Conservation (phyloP, 225 moss, liverwort and hornwort genomes). For the Climacium dendroides region DNA sequence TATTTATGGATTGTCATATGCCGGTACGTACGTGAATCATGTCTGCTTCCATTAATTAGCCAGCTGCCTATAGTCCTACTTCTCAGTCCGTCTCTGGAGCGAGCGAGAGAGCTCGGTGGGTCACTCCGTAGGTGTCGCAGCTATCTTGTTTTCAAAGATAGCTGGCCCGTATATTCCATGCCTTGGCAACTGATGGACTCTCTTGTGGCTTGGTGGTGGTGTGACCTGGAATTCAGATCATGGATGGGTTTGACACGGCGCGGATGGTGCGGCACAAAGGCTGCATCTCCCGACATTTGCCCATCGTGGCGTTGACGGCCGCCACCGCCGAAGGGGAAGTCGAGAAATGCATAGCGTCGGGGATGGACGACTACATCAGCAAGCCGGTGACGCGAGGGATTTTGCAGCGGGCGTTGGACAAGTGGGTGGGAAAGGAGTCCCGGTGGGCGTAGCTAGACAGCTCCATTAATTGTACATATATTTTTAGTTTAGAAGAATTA, state of each 20-base stretch:
- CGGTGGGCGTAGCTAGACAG: background rate
- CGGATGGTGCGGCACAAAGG: constrained; percentile 14
- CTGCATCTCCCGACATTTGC: constrained; percentile 14
- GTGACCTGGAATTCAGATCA: background rate
- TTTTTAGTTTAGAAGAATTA: background rate
- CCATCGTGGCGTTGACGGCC: constrained; percentile 28
- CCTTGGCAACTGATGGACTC: background rate
- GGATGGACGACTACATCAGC: constrained; percentile 45
- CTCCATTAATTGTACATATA: constrained; percentile 4
- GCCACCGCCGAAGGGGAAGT: constrained; percentile 32
- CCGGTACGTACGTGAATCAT: constrained; percentile 3
- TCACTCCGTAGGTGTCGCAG: background rate
- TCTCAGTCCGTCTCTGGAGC: background rate
- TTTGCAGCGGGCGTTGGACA: constrained; percentile 17
- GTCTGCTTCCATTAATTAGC: background rate
- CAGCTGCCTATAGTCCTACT: background rate
- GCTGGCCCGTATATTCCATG: background rate
- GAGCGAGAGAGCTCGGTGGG: background rate
- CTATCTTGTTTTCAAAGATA: background rate
- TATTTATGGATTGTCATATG: constrained; percentile 47
- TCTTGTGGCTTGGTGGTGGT: background rate
- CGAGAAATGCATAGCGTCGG: constrained; percentile 22
- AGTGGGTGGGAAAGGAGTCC: constrained; percentile 29
- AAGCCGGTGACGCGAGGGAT: constrained; percentile 36
- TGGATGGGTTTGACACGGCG: constrained; percentile 34